Evolutionary conservation across 225 moss, liverwort and hornwort species (phyloP).

Genomic region (Polytrichum commune): DNA sequence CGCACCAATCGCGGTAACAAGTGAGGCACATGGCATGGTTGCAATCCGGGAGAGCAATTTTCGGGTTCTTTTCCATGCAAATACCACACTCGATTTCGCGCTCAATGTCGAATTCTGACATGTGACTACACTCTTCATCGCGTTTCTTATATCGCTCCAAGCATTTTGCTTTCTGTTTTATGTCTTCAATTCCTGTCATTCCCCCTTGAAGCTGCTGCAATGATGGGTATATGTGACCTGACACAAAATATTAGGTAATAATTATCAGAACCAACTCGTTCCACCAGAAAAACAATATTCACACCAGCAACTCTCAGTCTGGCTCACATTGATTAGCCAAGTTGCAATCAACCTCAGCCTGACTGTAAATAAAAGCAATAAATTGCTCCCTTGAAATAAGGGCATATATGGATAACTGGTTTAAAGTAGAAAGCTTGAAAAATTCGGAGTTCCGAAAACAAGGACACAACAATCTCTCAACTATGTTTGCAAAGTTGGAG

Average conservation of each 20-base stretch:
- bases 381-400: too few relatives aligned
- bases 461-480: too few relatives aligned
- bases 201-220: slow-evolving; percentile 94
- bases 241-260: background rate
- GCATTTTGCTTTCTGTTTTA: slow-evolving; percentile 93
- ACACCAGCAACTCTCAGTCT: too few relatives aligned
- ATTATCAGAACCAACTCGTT: too few relatives aligned
- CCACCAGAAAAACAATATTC: too few relatives aligned
- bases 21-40: slow-evolving; percentile 98
- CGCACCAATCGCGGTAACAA: slow-evolving; percentile 94
- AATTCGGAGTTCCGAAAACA: too few relatives aligned
- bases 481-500: too few relatives aligned
- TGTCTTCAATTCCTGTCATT: slow-evolving; percentile 85
- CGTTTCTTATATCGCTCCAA: slow-evolving; percentile 94
- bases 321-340: too few relatives aligned
- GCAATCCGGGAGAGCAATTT: slow-evolving; percentile 96
- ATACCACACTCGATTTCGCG: slow-evolving; percentile 96
- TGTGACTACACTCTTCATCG: slow-evolving; percentile 89
- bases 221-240: slow-evolving; percentile 98
- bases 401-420: too few relatives aligned
- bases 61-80: slow-evolving; percentile 94
- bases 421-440: too few relatives aligned
- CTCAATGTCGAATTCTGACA: slow-evolving; percentile 94
- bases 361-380: too few relatives aligned
- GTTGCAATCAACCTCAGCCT: too few relatives aligned